A percentile compares a stretch with the other conserved stretches of the same genome.
Evolutionary conservation across 2,329 filamentous ascomycete genomes (phyloP).

Genomic region (Ophiostoma pallidulum): DNA sequence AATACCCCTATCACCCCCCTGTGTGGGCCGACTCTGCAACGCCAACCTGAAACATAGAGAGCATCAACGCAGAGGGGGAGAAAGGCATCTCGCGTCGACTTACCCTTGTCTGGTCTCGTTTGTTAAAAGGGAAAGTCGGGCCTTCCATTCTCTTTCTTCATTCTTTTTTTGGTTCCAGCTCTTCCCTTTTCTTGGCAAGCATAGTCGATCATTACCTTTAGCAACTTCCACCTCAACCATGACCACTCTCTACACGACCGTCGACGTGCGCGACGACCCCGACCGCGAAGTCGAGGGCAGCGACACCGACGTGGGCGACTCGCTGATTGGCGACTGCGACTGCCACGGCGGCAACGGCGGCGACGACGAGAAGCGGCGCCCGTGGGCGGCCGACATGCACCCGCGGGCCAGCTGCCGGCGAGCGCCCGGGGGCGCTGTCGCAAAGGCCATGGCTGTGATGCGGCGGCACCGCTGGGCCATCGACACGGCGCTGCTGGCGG

Average conservation of each 20-base stretch:
- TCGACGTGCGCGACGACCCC: neutral
- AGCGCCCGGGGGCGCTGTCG: neutral
- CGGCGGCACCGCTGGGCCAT: constrained; percentile 25
- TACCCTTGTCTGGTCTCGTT: too few relatives aligned
- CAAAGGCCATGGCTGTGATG: constrained; percentile 3
- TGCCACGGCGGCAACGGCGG: too few relatives aligned
- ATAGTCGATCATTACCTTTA: too few relatives aligned
- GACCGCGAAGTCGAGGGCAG: constrained; percentile 13
- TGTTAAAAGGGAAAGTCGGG: neutral
- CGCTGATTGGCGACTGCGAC: constrained; percentile 24
- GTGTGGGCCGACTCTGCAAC: too few relatives aligned
- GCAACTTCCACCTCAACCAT: neutral
- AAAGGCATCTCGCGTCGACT: too few relatives aligned
- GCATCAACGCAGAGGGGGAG: too few relatives aligned
- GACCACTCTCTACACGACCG: neutral
- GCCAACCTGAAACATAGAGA: too few relatives aligned
- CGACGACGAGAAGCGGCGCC: constrained; percentile 24
- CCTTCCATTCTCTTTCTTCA: too few relatives aligned
- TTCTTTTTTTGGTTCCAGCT: too few relatives aligned
- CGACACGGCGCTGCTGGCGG: constrained; percentile 24
- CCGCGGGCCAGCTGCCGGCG: constrained; percentile 7
- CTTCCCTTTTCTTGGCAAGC: too few relatives aligned
- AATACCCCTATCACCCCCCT: too few relatives aligned
- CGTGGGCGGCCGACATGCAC: constrained; percentile 8
- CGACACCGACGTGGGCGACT: constrained; percentile 28